Percentiles rank a stretch among this genome's conserved stretches.
These are phyloP conservation scores for Diphasiastrum complanatum DNA, from an alignment of 83 land plant species.

Conservation along the genomic window DNA sequence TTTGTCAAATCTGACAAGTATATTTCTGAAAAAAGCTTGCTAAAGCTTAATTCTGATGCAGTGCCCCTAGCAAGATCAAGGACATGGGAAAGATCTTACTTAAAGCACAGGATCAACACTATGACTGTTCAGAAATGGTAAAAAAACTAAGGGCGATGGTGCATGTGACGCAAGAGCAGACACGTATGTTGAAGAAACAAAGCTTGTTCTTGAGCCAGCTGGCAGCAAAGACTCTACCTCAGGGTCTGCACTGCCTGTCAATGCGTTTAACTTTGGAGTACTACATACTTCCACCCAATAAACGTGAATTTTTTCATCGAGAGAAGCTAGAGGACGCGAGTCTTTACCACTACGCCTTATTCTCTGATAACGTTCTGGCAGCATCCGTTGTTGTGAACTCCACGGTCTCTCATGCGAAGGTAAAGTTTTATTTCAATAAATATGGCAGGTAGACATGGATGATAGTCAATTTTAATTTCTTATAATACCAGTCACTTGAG, in stretches of 20 bases:
- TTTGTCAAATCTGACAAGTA: too few relatives aligned
- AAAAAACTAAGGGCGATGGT: background rate
- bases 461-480: background rate
- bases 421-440: background rate
- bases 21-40: too few relatives aligned
- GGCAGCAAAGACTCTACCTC: too few relatives aligned
- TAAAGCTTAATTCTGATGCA: too few relatives aligned
- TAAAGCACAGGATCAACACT: background rate
- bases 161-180: background rate
- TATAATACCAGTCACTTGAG: too few relatives aligned
- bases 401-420: constrained; percentile 3
- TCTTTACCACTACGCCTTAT: too few relatives aligned
- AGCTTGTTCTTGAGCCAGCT: too few relatives aligned
- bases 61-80: background rate
- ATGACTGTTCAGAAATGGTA: background rate
- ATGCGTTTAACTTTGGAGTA: background rate
- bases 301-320: background rate
- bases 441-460: too few relatives aligned
- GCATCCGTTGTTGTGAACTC: background rate
- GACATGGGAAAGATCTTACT: background rate
- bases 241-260: background rate
- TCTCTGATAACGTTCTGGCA: background rate
- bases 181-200: background rate
- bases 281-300: background rate
- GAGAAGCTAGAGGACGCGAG: background rate